Conservation (phyloP, 1,284 basidiomycete species). For the Leccinum griseonigrum region DNA sequence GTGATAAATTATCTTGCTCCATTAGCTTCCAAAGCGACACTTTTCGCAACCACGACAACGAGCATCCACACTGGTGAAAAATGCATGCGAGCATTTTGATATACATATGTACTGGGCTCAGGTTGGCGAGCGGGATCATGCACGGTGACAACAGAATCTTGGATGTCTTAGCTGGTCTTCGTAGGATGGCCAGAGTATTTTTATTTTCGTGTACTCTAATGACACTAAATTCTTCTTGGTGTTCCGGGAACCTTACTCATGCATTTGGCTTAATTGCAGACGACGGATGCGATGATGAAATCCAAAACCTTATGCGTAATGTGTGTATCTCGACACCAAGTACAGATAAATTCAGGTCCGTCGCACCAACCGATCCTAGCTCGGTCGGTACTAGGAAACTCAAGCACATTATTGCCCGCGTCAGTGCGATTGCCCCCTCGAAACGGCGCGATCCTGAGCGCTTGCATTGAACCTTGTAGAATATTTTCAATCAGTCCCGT, state of each 20-base stretch:
- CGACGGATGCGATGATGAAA: slow-evolving; percentile 15
- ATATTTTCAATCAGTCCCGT: not conserved
- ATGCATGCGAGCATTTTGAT: slow-evolving; percentile 1
- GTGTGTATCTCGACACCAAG: slow-evolving; percentile 20
- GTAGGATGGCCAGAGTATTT: not conserved
- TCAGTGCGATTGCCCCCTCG: not conserved
- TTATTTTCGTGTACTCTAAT: slow-evolving; percentile 19
- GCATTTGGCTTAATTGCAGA: slow-evolving; percentile 29
- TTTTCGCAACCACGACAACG: slow-evolving; percentile 10
- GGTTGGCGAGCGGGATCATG: not conserved
- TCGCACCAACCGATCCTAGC: slow-evolving; percentile 1
- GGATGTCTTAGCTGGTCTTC: not conserved
- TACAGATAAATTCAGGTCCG: slow-evolving; percentile 30
- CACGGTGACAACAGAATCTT: not conserved
- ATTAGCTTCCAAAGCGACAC: slow-evolving; percentile 17
- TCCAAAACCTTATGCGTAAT: slow-evolving; percentile 12
- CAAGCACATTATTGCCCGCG: not conserved
- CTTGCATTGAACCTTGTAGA: not conserved
- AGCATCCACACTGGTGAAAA: slow-evolving; percentile 8
- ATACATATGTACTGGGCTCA: not conserved
- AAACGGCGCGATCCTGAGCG: slow-evolving; percentile 5
- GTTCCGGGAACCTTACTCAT: slow-evolving; percentile 17
- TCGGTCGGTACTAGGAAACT: not conserved
- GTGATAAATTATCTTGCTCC: slow-evolving; percentile 24
- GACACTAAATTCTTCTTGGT: slow-evolving; percentile 7